Conservation (phyloP, 2,329 filamentous ascomycete genomes). For the Helicocarpus griseus region DNA sequence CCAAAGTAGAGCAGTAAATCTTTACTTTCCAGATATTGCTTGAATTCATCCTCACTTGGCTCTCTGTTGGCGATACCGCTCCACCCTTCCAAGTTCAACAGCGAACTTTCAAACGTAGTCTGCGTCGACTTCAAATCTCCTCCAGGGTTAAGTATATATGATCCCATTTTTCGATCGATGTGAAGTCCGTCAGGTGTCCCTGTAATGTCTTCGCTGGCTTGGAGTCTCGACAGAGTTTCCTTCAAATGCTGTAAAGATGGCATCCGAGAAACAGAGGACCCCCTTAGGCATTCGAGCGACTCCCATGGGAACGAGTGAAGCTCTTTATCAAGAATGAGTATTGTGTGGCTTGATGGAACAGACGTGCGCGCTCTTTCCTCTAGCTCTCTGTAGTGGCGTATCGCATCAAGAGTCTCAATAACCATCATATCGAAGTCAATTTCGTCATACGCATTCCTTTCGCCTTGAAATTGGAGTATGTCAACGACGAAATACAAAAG, state of each 20-base stretch:
- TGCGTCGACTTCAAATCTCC: constrained; percentile 76
- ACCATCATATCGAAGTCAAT: constrained; percentile 92
- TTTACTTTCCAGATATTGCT: constrained; percentile 52
- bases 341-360: constrained; percentile 52
- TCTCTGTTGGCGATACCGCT: constrained; percentile 55
- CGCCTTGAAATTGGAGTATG: constrained; percentile 91
- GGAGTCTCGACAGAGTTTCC: constrained; percentile 52
- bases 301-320: constrained; percentile 95
- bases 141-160: constrained; percentile 81
- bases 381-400: constrained; percentile 63
- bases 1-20: constrained; percentile 88
- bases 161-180: constrained; percentile 37
- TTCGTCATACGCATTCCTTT: constrained; percentile 93
- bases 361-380: constrained; percentile 11
- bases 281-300: constrained; percentile 75
- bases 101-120: constrained; percentile 57
- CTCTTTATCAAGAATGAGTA: constrained; percentile 83
- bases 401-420: constrained; percentile 74
- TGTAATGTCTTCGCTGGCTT: constrained; percentile 24
- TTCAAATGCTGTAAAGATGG: constrained; percentile 77
- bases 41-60: constrained; percentile 72
- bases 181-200: constrained; percentile 38
- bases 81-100: constrained; percentile 53
- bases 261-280: constrained; percentile 71
- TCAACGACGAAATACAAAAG: constrained; percentile 94